Conservation (phyloP, 176 grass and related monocot species). For the Oryza meridionalis region DNA sequence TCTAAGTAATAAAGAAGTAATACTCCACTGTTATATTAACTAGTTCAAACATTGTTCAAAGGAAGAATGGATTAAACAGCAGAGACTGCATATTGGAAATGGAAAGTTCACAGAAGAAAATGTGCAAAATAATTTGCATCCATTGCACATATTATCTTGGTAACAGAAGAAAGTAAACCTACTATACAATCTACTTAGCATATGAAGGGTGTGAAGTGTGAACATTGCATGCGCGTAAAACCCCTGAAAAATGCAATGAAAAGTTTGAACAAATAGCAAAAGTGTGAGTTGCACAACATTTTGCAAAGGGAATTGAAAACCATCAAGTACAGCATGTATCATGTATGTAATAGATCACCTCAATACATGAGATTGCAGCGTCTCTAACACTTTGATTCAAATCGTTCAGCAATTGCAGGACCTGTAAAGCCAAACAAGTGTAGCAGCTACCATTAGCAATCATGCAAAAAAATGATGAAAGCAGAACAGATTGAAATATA, state of each 20-base stretch:
- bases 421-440: slow-evolving; percentile 49
- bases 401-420: slow-evolving; percentile 87
- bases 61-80: slow-evolving; percentile 27
- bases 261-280: slow-evolving; percentile 24
- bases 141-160: slow-evolving; percentile 8
- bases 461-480: slow-evolving; percentile 1
- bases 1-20: slow-evolving; percentile 17
- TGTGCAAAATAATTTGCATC: background rate
- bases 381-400: slow-evolving; percentile 87
- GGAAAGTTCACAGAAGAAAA: slow-evolving; percentile 26
- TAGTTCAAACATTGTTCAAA: slow-evolving; percentile 23
- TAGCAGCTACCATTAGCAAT: slow-evolving; percentile 21
- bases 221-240: background rate
- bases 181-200: slow-evolving; percentile 24
- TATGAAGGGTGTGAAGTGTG: background rate
- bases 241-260: background rate
- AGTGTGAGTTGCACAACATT: background rate
- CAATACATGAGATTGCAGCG: slow-evolving; percentile 83
- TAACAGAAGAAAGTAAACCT: slow-evolving; percentile 3
- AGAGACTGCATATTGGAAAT: slow-evolving; percentile 27
- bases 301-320: slow-evolving; percentile 34
- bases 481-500: slow-evolving; percentile 1
- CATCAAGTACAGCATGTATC: background rate
- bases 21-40: slow-evolving; percentile 22
- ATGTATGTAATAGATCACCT: slow-evolving; percentile 44